Evolutionary conservation across 495 filamentous ascomycete species (phyloP).

Genomic region (Penicillium canescens): DNA sequence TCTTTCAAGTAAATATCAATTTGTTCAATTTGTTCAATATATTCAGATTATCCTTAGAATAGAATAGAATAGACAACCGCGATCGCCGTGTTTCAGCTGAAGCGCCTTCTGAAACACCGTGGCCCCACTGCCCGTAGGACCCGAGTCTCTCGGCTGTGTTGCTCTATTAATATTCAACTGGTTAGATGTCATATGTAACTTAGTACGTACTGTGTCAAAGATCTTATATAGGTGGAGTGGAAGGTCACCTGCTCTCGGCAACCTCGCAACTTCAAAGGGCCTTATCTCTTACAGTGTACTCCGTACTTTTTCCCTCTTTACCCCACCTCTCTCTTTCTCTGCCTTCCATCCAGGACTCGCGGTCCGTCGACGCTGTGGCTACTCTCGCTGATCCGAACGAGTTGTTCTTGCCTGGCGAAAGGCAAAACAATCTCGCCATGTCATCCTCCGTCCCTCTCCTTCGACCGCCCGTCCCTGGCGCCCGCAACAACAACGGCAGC

Average conservation of each 20-base stretch:
- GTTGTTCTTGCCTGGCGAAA: conserved; percentile 48
- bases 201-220: background rate
- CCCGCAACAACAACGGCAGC: conserved; percentile 55
- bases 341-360: conserved; percentile 12
- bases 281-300: conserved; percentile 6
- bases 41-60: background rate
- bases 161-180: conserved; percentile 32
- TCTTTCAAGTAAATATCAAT: background rate
- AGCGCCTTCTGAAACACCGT: conserved; percentile 35
- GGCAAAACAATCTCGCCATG: conserved; percentile 63
- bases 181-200: no score
- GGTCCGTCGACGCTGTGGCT: conserved; percentile 40
- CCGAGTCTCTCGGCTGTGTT: conserved; percentile 29
- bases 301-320: conserved; percentile 2
- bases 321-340: conserved; percentile 7
- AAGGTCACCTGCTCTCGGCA: conserved; percentile 27
- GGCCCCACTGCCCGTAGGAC: conserved; percentile 21
- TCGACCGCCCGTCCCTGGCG: conserved; percentile 79
- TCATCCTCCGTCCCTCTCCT: conserved; percentile 79
- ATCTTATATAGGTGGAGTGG: conserved; percentile 9
- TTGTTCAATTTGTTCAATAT: no score
- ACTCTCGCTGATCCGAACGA: conserved; percentile 48
- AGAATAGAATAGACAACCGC: background rate
- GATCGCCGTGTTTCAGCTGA: conserved; percentile 23
- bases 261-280: conserved; percentile 5